Evolutionary conservation across 139 green algal genomes (phyloP).

Genomic region (Raphidocelis subcapitata): DNA sequence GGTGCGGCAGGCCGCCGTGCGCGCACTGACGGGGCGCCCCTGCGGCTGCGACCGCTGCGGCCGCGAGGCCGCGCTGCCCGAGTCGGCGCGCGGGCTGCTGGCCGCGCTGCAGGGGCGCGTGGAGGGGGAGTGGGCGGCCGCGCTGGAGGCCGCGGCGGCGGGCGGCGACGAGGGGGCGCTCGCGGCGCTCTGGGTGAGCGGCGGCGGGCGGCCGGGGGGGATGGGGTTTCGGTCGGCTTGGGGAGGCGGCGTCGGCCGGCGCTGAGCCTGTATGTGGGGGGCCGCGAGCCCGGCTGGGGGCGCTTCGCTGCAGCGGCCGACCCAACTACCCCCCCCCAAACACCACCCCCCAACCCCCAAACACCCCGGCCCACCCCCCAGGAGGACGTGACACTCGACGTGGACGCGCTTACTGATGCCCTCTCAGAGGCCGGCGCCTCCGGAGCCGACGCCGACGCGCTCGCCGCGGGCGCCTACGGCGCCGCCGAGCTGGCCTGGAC

Average conservation of each 20-base stretch:
- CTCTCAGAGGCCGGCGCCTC: background rate
- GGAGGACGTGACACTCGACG: slow-evolving; percentile 1
- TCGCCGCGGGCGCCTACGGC: slow-evolving; percentile 12
- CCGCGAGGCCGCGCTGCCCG: slow-evolving; percentile 29
- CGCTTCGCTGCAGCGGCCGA: no score
- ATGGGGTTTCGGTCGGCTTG: no score
- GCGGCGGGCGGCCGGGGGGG: background rate
- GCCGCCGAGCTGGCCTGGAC: slow-evolving; percentile 23
- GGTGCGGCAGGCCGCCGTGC: slow-evolving; percentile 30
- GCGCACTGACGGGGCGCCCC: slow-evolving; percentile 1
- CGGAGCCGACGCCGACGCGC: background rate
- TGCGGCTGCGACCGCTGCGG: slow-evolving; percentile 30
- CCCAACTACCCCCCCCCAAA: no score
- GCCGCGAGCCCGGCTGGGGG: no score
- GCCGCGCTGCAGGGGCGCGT: background rate
- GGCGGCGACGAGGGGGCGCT: background rate
- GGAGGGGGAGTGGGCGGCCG: background rate
- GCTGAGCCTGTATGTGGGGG: no score
- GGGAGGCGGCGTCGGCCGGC: no score
- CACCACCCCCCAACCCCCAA: no score
- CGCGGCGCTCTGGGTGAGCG: slow-evolving; percentile 5
- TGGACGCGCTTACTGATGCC: background rate
- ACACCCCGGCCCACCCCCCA: background rate
- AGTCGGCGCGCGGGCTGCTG: slow-evolving; percentile 9
- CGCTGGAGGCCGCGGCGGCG: slow-evolving; percentile 1